A percentile compares a stretch with the other conserved stretches of the same genome.
phyloP scores from a whole-genome alignment of 2,329 filamentous ascomycete species.

The Colletotrichum truncatum region DNA sequence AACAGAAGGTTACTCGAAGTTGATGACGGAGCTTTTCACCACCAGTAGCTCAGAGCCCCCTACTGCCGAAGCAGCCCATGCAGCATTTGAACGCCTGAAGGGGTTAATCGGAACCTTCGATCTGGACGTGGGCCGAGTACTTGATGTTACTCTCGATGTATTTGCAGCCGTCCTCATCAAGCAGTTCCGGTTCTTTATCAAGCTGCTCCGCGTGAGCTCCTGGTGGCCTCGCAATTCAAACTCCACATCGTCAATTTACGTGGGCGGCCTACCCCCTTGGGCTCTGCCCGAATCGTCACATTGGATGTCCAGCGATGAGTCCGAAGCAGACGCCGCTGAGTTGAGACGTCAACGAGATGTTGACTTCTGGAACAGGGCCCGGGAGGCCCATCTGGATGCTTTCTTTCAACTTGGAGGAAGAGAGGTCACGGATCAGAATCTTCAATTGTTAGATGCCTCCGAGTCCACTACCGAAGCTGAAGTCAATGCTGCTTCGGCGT shows the following conservation, averaged over 20 bases:
- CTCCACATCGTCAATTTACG: constrained; percentile 52
- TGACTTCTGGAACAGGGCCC: constrained; percentile 84
- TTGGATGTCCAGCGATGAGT: constrained; percentile 73
- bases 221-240: constrained; percentile 87
- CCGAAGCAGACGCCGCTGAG: constrained; percentile 66
- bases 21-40: constrained; percentile 94
- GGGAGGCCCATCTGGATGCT: constrained; percentile 78
- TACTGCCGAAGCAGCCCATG: constrained; percentile 79
- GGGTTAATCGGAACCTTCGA: constrained; percentile 97
- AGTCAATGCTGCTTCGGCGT: constrained; percentile 69
- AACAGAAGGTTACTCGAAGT: constrained; percentile 95
- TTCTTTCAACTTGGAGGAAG: constrained; percentile 90
- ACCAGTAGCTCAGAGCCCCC: constrained; percentile 80
- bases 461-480: constrained; percentile 55
- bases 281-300: constrained; percentile 76
- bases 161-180: constrained; percentile 94
- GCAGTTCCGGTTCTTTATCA: constrained; percentile 93
- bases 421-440: constrained; percentile 68
- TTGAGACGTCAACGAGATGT: constrained; percentile 73
- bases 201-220: constrained; percentile 88
- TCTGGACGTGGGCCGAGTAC: constrained; percentile 90
- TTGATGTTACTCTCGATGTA: constrained; percentile 95
- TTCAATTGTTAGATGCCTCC: constrained; percentile 54
- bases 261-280: constrained; percentile 83
- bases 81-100: constrained; percentile 92